Evolutionary conservation across 2,329 filamentous ascomycete species (phyloP), one percentile per base, ranked within the genome.

Genomic region (Aspergillus floridensis): DNA sequence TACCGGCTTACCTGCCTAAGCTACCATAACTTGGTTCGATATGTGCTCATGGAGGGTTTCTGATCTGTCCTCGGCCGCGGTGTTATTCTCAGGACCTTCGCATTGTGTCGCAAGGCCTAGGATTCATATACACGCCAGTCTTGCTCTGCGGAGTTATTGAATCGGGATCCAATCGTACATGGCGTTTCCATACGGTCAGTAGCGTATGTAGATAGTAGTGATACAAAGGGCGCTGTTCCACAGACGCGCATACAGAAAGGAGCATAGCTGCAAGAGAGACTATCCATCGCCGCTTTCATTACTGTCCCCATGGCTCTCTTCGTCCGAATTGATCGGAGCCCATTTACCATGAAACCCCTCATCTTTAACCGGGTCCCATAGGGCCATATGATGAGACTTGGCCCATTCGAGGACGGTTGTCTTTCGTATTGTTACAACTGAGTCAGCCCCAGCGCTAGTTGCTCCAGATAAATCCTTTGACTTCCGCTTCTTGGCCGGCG

Each of bases 301-400:
- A 48, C 57, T 63, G 51, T 64, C 65, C 53, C 62, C 66, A 49
- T 67, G 65, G 32, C 71, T 68, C 32, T 72, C 72, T 4, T 71
- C 74, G 21, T 63, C 63, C 16, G 58, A 56, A 22, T 59, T 55
- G 26, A 53, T 82, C 52, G 82, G 76, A 12, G 85, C 85, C 73
- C 89, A 90, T 56, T 86, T 83, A 62, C 88, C 85, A 6, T 88
- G 76, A 66, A 96, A 96, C 1, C 90, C 92, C 1, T 87, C 83
- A 5, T 88, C 84, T 73, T 91, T 88, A 55, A 95, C 90, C 1
- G 87, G 82, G 67, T 82, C 83, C 56, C 85, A 82, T 53, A 93
- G 71, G 54, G 82, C 82, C 58, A 93, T 84, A 49, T 79, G 78
- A 67, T 92, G 83, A 58, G 76, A 77, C 51, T 82, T 79, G 11